phyloP scores from a whole-genome alignment of 176 grass and related monocot genomes.

The Oryza officinalis region DNA sequence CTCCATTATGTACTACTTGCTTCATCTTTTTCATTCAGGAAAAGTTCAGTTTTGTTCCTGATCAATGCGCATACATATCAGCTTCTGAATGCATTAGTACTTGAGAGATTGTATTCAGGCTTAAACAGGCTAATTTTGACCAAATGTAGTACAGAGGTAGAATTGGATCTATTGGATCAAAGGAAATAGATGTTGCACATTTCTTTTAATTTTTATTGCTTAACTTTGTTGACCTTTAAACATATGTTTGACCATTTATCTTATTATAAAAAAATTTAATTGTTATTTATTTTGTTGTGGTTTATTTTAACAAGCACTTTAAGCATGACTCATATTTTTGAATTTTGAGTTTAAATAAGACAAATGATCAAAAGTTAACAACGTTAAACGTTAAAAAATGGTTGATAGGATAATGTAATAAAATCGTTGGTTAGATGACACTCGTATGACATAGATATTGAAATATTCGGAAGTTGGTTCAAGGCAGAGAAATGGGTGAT shows the following conservation, averaged over 20 bases:
- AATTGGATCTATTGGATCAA: neutral
- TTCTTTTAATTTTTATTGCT: no score
- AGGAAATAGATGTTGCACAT: neutral
- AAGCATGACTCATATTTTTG: no score
- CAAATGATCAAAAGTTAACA: no score
- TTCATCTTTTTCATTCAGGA: neutral
- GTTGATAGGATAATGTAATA: neutral
- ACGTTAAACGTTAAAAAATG: no score
- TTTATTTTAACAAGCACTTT: no score
- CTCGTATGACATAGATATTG: neutral
- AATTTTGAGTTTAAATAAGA: no score
- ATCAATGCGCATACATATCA: neutral
- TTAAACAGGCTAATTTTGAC: neutral
- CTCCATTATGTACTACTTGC: no score
- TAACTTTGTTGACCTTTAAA: no score
- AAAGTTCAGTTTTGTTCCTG: neutral
- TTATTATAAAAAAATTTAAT: no score
- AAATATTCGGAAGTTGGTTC: no score
- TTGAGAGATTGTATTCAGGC: neutral
- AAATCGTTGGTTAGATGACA: neutral
- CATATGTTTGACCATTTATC: no score
- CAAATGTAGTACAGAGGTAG: neutral
- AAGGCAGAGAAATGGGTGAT: neutral
- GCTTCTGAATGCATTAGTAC: neutral
- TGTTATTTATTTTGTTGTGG: no score